Percentiles rank a stretch among this genome's conserved stretches.
These are phyloP conservation scores for Pseudocercospora macadamiae DNA, from an alignment of 2,329 filamentous ascomycete species.

Conservation along the genomic window DNA sequence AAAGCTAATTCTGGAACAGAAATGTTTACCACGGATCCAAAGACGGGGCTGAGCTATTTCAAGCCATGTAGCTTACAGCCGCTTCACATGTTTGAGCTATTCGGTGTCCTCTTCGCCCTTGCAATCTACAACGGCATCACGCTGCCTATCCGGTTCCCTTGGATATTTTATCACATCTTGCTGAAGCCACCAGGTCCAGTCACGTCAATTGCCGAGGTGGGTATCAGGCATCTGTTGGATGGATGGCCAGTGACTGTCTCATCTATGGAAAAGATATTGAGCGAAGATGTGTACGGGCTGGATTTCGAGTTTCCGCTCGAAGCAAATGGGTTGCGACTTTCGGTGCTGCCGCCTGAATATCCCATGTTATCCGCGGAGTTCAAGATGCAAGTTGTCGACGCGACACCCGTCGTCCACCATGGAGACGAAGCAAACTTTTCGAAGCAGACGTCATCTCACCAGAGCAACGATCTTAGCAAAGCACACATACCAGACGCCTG, in stretches of 20 bases:
- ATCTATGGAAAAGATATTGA: constrained; percentile 71
- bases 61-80: constrained; percentile 79
- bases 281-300: constrained; percentile 77
- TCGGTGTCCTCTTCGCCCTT: constrained; percentile 84
- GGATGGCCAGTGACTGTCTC: constrained; percentile 83
- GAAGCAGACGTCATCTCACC: not conserved
- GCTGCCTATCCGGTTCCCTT: constrained; percentile 84
- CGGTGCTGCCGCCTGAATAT: constrained; percentile 40
- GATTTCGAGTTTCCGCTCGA: constrained; percentile 84
- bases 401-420: constrained; percentile 3
- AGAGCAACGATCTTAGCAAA: not conserved
- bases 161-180: constrained; percentile 79
- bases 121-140: constrained; percentile 93
- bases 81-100: constrained; percentile 85
- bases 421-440: not conserved
- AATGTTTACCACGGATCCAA: constrained; percentile 75
- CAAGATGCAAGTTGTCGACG: constrained; percentile 7
- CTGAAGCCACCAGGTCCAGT: constrained; percentile 49
- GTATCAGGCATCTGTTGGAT: constrained; percentile 77
- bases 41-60: constrained; percentile 85
- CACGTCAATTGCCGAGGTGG: not conserved
- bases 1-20: constrained; percentile 42
- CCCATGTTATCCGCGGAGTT: not conserved
- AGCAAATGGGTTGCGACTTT: constrained; percentile 56
- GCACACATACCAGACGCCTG: constrained; percentile 42